Base-by-base conservation (phyloP, 2,329 filamentous ascomycete species). In the Cladophialophora chaetospira region DNA sequence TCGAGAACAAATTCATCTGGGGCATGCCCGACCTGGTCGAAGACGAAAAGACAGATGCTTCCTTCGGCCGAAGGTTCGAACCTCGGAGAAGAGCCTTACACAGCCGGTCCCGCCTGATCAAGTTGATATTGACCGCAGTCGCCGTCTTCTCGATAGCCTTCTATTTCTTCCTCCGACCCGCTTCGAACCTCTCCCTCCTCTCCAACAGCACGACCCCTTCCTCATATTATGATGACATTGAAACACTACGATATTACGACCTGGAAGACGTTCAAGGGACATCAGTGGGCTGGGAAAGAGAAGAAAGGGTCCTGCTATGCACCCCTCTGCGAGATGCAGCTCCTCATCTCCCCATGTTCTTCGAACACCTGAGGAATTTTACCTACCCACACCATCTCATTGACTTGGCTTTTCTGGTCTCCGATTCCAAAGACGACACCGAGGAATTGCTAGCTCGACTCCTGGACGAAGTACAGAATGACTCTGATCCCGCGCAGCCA, bases 181-280 rank as follows among this genome's bases (percentile, higher is more conserved):
- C 91, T 63, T 75, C 86, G 75, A 72, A 84, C 75, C 15, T 60
- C 28, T 38, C 53, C 13, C 52, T 53, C 9, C 19, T 60, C 23
- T 57, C 61, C 28, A 43, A 25, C 42, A 28, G 38, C 17, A 28
- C 40, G 15, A 10, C 23, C n/a, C 21, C 17, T 33, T 17, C 21
- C 25, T 13, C 42, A 19, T 50, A 85, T 50, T 86, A 89, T 64
- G 83, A 90, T 62, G 87, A 96, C 69, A 84, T 97, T 56, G 91
- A 97, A 72, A 97, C 93, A 1, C 89, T 99, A 59, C 89, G 93
- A 71, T 97, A 99, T 76, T 97, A 97, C 75, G 94, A 99, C 72
- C 80, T 99, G 62, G 88, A 88, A 64, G 90, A 94, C 71, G 91
- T 96, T 4, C 88, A 94, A 71, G 94, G 94, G 43, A 94, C 91